Evolutionary conservation across 176 grass and related monocot genomes (phyloP).

Genomic region (Avena insularis): DNA sequence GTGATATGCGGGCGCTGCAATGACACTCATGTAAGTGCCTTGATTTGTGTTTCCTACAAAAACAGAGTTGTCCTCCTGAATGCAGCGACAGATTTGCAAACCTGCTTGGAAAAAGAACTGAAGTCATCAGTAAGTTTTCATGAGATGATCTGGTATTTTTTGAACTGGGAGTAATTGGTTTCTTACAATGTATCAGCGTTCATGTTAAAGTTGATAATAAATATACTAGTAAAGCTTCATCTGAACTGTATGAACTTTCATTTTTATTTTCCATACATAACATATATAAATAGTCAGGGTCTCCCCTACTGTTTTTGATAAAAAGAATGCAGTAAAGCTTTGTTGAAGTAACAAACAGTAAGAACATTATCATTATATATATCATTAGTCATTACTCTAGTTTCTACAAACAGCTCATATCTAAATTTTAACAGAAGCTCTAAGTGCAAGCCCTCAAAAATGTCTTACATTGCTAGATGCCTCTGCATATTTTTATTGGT

Average conservation of each 20-base stretch:
- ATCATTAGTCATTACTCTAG: neutral
- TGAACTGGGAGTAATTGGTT: neutral
- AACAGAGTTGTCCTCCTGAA: neutral
- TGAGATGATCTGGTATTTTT: constrained; percentile 2
- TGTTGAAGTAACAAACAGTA: neutral
- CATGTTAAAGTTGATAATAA: constrained; percentile 6
- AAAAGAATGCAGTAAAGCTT: neutral
- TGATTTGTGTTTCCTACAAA: neutral
- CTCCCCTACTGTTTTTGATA: neutral
- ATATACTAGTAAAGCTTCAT: neutral
- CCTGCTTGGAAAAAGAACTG: neutral
- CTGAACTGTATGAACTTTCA: neutral
- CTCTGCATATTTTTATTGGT: neutral
- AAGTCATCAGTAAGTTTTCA: constrained; percentile 15
- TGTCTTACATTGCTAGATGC: neutral
- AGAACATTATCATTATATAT: neutral
- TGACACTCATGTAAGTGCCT: neutral
- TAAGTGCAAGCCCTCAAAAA: neutral
- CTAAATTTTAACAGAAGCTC: neutral
- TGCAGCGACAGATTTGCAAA: neutral
- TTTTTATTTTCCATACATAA: neutral
- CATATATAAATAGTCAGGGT: neutral
- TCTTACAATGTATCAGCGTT: neutral
- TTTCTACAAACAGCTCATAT: neutral
- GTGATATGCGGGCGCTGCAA: neutral